phyloP scores from a whole-genome alignment of 257 asterid genomes.

The Penstemon davidsonii region DNA sequence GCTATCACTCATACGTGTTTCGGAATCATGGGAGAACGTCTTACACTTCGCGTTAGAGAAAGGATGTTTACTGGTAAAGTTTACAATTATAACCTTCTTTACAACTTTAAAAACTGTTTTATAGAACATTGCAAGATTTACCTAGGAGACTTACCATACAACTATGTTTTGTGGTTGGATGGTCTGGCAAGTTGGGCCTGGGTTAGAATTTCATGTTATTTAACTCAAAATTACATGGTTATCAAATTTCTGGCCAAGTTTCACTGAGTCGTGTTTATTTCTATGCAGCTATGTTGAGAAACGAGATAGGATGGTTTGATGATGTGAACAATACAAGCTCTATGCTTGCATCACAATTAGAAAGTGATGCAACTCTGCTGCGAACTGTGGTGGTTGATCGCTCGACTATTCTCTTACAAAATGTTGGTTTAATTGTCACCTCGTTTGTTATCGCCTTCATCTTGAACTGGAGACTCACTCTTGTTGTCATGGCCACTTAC shows the following conservation, averaged over 20 bases:
- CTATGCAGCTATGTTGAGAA: slow-evolving; percentile 86
- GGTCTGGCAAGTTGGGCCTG: too few relatives aligned
- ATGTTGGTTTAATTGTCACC: slow-evolving; percentile 73
- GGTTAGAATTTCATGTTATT: slow-evolving; percentile 6
- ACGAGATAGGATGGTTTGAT: slow-evolving; percentile 97
- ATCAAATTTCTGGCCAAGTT: not conserved
- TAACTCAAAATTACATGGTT: not conserved
- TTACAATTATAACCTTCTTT: slow-evolving; percentile 7
- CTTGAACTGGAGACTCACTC: slow-evolving; percentile 97
- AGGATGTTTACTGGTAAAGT: slow-evolving; percentile 78
- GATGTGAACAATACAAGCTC: slow-evolving; percentile 71
- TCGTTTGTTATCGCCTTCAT: slow-evolving; percentile 86
- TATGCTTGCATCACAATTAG: slow-evolving; percentile 84
- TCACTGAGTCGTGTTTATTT: slow-evolving; percentile 9
- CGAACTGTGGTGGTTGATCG: slow-evolving; percentile 90
- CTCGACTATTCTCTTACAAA: slow-evolving; percentile 78
- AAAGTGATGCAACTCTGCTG: slow-evolving; percentile 80
- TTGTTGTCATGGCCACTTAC: slow-evolving; percentile 85
- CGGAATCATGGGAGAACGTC: slow-evolving; percentile 93
- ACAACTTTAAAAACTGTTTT: not conserved
- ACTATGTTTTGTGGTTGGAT: not conserved
- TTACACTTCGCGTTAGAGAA: slow-evolving; percentile 88
- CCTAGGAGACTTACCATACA: not conserved
- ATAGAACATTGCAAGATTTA: not conserved
- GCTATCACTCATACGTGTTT: slow-evolving; percentile 75